phyloP scores from a whole-genome alignment of 768 basidiomycete genomes.

The Leccinum ochraceum region DNA sequence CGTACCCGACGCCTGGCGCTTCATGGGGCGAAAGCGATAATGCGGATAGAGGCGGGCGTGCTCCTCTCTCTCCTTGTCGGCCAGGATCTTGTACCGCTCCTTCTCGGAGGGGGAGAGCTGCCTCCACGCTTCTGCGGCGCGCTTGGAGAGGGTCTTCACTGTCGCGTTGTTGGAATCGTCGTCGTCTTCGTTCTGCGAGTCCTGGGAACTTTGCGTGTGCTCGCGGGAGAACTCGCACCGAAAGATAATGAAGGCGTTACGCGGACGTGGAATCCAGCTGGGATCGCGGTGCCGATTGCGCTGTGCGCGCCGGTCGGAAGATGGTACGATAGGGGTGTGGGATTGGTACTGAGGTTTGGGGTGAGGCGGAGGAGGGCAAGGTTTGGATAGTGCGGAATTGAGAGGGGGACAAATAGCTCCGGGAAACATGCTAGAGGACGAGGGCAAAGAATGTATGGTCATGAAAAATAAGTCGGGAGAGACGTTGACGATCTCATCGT shows the following conservation, averaged over 20 bases:
- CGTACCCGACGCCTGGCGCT: conserved; percentile 31
- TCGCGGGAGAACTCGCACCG: conserved; percentile 61
- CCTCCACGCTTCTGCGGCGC: conserved; percentile 77
- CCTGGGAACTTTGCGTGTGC: conserved; percentile 40
- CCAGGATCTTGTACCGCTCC: conserved; percentile 51
- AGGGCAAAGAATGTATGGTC: conserved; percentile 5
- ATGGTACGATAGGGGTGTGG: conserved; percentile 26
- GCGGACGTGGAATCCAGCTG: conserved; percentile 64
- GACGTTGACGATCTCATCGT: conserved; percentile 31
- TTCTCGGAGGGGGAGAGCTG: conserved; percentile 50
- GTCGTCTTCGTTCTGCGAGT: conserved; percentile 33
- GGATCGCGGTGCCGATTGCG: conserved; percentile 49
- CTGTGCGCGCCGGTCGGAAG: conserved; percentile 42
- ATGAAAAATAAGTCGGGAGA: conserved; percentile 18
- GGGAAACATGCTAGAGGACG: conserved; percentile 4
- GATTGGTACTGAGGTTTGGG: neutral
- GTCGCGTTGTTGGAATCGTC: conserved; percentile 16
- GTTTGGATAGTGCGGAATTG: neutral
- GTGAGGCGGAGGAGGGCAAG: neutral
- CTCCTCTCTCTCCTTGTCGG: conserved; percentile 54
- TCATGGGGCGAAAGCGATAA: conserved; percentile 64
- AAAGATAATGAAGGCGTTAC: conserved; percentile 74
- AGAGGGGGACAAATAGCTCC: conserved; percentile 21
- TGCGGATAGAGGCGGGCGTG: conserved; percentile 60
- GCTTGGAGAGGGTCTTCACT: conserved; percentile 68